Percentiles rank a stretch among this genome's conserved stretches.
Conservation (phyloP, 2,329 filamentous ascomycete genomes). For the Scedosporium minutisporum region DNA sequence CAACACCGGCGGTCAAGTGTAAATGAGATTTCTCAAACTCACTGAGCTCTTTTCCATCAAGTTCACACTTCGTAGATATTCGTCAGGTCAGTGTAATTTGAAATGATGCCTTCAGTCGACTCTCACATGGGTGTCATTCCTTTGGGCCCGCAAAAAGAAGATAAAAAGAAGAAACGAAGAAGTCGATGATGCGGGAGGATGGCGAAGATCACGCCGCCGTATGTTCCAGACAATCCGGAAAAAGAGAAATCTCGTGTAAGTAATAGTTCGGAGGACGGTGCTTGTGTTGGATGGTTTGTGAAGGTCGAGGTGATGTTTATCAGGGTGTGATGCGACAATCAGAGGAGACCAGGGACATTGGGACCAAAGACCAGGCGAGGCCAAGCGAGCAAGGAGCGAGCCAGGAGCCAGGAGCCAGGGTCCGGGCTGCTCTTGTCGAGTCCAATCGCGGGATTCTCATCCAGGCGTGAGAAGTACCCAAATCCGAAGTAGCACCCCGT, state of each 20-base stretch:
- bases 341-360: not conserved
- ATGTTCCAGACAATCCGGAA: constrained; percentile 4
- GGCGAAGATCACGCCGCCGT: constrained; percentile 1
- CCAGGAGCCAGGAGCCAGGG: not conserved
- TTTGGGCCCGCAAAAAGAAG: not conserved
- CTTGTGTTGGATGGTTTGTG: not conserved
- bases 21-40: no score
- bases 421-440: not conserved
- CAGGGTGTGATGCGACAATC: not conserved
- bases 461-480: no score
- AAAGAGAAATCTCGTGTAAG: not conserved
- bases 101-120: not conserved
- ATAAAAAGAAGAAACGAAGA: not conserved
- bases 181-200: not conserved
- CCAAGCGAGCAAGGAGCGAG: not conserved
- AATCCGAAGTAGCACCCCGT: no score
- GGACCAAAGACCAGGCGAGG: not conserved
- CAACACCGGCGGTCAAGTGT: not conserved
- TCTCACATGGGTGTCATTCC: not conserved
- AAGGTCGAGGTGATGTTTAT: not conserved
- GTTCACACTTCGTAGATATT: no score
- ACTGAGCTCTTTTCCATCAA: no score
- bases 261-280: not conserved
- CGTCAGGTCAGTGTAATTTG: not conserved
- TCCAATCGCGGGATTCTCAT: no score